Evolutionary conservation across 192 early-diverging fungal species (phyloP), one percentile per base, ranked within the genome.

Genomic region (Coemansia sp.): DNA sequence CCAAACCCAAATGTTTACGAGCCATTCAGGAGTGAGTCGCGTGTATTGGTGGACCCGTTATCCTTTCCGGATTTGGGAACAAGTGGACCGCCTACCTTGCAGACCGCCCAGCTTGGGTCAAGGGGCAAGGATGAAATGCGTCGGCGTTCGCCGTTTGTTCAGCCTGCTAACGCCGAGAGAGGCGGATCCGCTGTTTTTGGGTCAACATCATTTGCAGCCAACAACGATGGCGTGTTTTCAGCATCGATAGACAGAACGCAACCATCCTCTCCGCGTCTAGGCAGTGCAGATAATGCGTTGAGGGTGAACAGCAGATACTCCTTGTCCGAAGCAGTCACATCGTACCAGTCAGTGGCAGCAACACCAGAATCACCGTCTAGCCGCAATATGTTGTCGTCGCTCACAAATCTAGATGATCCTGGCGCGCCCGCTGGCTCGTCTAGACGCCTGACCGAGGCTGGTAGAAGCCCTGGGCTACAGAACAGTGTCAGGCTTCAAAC

Each of bases 321-420:
- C 7, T 50, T 63, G 19, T 58, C 67, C 29, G 76, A 73, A 15
- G 49, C 58, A 4, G 56, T 38, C 23, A 32, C 66, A 20, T 65
- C 38, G 15, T 41, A 48, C 11, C 60, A 49, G 6, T 22, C n/a
- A 17, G 19, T 66, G 22, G 36, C 66, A 5, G 45, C 66, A 4
- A 70, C 65, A 22, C 77, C 77, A 13, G 69, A 61, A 20, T 80
- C 77, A 0, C 77, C 77, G 5, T 67, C 66, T 5, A 50, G 40
- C 8, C 69, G 69, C 29, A 59, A 74, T 20, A 33, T 74, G 2
- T 32, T 65, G n/a, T 65, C 77, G 5, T 71, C 73, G 19, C 73
- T 80, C 19, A 69, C 69, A 9, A 67, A 68, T 41, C 45, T 74
- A 5, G 77, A 80, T 7, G 33, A 34, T 9, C 34, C 55, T 35